phyloP scores from a whole-genome alignment of 495 filamentous ascomycete species.

The Talaromyces thailandensis region DNA sequence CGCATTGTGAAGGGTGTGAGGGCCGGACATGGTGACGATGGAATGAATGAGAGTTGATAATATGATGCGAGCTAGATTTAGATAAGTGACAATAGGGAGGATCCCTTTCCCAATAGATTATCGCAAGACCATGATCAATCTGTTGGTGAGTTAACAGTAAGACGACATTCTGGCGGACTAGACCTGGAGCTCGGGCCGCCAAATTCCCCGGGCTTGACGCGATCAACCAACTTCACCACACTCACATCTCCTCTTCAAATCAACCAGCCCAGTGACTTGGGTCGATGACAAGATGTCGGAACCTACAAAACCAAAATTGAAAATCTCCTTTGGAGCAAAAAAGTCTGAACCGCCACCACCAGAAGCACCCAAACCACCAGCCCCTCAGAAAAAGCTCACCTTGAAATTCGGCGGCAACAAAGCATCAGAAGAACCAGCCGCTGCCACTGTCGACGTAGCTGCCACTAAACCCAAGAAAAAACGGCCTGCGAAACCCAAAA shows the following conservation, averaged over 20 bases:
- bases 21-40: constrained; percentile 24
- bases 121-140: background rate
- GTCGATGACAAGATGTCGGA: constrained; percentile 15
- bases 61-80: background rate
- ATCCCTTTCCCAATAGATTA: constrained; percentile 5
- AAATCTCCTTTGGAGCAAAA: constrained; percentile 42
- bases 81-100: background rate
- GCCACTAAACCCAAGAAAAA: constrained; percentile 34
- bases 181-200: constrained; percentile 5
- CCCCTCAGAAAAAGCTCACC: constrained; percentile 36
- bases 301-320: constrained; percentile 21
- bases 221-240: background rate
- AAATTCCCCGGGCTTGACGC: constrained; percentile 2
- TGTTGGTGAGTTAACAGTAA: background rate
- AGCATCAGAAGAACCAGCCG: constrained; percentile 16
- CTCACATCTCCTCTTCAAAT: background rate
- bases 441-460: constrained; percentile 15
- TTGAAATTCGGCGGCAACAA: constrained; percentile 40
- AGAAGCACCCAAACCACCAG: constrained; percentile 2
- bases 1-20: constrained; percentile 53
- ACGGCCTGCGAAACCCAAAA: constrained; percentile 13
- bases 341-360: constrained; percentile 21
- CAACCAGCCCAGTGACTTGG: background rate
- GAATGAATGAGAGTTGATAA: background rate
- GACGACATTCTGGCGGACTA: no score